phyloP scores from a whole-genome alignment of 495 filamentous ascomycete genomes.

The Aspergillus funiculosus region DNA sequence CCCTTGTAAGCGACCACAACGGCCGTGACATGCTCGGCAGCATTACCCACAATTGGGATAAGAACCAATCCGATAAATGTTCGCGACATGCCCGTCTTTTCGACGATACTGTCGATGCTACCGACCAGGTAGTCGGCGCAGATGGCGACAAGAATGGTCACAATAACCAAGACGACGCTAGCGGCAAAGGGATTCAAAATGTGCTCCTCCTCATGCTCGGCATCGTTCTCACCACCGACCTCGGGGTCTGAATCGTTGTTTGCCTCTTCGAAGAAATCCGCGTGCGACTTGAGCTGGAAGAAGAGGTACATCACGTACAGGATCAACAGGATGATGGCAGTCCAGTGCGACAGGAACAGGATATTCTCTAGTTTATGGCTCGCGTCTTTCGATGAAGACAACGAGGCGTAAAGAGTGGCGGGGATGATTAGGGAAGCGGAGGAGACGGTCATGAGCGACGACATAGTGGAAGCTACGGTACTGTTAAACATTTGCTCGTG shows the following conservation, averaged over 20 bases:
- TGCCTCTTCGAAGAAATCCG: conserved; percentile 70
- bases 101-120: conserved; percentile 84
- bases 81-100: conserved; percentile 80
- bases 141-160: conserved; percentile 79
- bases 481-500: conserved; percentile 73
- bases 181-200: conserved; percentile 70
- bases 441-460: conserved; percentile 89
- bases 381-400: conserved; percentile 28
- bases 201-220: conserved; percentile 49
- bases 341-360: conserved; percentile 80
- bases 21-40: conserved; percentile 94
- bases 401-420: conserved; percentile 64
- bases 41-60: conserved; percentile 95
- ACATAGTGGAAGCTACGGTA: conserved; percentile 91
- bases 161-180: conserved; percentile 60
- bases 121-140: conserved; percentile 92
- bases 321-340: conserved; percentile 78
- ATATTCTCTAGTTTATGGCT: conserved; percentile 47
- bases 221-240: conserved; percentile 29
- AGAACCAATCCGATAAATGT: conserved; percentile 95
- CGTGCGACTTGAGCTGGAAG: conserved; percentile 85
- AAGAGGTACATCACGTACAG: conserved; percentile 87
- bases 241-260: conserved; percentile 32
- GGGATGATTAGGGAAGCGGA: conserved; percentile 91
- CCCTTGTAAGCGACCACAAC: conserved; percentile 86